Conservation (phyloP, 73 alveolate genomes). For the Paramecium bursaria region DNA sequence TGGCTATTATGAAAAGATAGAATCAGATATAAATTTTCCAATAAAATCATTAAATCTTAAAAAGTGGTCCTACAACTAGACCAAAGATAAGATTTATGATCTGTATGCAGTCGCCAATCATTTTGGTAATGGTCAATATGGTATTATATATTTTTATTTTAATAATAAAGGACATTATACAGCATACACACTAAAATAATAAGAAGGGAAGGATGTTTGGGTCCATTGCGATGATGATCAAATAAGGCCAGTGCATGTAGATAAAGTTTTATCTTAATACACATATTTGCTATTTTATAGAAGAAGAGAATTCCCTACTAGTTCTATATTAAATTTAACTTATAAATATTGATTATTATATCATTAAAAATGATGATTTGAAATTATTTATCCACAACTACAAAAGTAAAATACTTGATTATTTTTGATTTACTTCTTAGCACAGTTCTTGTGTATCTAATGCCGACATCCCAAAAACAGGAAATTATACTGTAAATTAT, state of each 20-base stretch:
- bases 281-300: slow-evolving; percentile 81
- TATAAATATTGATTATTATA: slow-evolving; percentile 56
- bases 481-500: too few relatives aligned
- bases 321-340: slow-evolving; percentile 76
- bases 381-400: too few relatives aligned
- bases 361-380: too few relatives aligned
- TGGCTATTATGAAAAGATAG: slow-evolving; percentile 83
- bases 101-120: slow-evolving; percentile 82
- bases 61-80: slow-evolving; percentile 31
- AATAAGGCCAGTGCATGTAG: slow-evolving; percentile 61
- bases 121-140: slow-evolving; percentile 68
- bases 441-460: too few relatives aligned
- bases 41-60: slow-evolving; percentile 71
- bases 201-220: slow-evolving; percentile 73
- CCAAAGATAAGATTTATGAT: slow-evolving; percentile 71
- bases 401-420: too few relatives aligned
- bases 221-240: slow-evolving; percentile 75
- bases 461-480: too few relatives aligned
- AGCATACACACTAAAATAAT: slow-evolving; percentile 51
- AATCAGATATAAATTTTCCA: slow-evolving; percentile 80
- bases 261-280: slow-evolving; percentile 70
- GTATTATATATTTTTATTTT: slow-evolving; percentile 7
- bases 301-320: slow-evolving; percentile 75
- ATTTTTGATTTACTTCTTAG: too few relatives aligned
- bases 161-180: slow-evolving; percentile 83